phyloP scores from a whole-genome alignment of 805 yeast genomes.

The Vanderwaltozyma polyspora region DNA sequence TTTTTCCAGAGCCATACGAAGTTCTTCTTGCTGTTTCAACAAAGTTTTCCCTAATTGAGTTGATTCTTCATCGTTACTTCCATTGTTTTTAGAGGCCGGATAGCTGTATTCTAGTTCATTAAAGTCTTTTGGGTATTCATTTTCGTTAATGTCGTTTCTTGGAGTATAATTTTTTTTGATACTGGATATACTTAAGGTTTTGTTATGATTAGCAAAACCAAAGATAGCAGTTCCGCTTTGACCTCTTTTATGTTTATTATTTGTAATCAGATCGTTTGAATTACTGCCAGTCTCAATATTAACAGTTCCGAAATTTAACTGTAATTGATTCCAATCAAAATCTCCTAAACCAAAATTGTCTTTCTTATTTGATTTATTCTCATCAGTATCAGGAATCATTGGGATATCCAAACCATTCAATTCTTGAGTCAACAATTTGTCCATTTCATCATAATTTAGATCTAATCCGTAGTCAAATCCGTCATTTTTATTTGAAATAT shows the following conservation, averaged over 20 bases:
- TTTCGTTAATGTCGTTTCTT: too few relatives aligned
- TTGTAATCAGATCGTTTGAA: too few relatives aligned
- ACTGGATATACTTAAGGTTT: slow-evolving; percentile 52
- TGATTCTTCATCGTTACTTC: not conserved
- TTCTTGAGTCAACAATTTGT: slow-evolving; percentile 46
- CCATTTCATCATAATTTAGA: slow-evolving; percentile 42
- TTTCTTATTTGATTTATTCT: not conserved
- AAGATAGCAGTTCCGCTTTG: slow-evolving; percentile 74
- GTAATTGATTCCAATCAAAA: slow-evolving; percentile 15
- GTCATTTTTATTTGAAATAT: not conserved
- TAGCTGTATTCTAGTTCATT: too few relatives aligned
- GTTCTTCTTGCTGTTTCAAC: slow-evolving; percentile 19
- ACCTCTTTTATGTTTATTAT: slow-evolving; percentile 39
- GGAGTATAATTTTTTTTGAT: too few relatives aligned
- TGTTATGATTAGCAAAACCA: slow-evolving; percentile 56
- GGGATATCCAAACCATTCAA: slow-evolving; percentile 58
- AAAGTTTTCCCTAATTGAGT: slow-evolving; percentile 8
- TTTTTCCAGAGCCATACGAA: slow-evolving; percentile 19
- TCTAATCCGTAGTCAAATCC: slow-evolving; percentile 15
- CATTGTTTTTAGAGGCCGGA: too few relatives aligned
- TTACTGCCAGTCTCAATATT: slow-evolving; percentile 4
- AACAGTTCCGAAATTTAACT: slow-evolving; percentile 4
- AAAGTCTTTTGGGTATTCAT: too few relatives aligned
- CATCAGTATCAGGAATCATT: slow-evolving; percentile 12
- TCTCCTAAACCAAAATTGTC: not conserved